A percentile compares a stretch with the other conserved stretches of the same genome.
Evolutionary conservation across 345 rosid species (phyloP).

Genomic region (Lepidium aucheri): DNA sequence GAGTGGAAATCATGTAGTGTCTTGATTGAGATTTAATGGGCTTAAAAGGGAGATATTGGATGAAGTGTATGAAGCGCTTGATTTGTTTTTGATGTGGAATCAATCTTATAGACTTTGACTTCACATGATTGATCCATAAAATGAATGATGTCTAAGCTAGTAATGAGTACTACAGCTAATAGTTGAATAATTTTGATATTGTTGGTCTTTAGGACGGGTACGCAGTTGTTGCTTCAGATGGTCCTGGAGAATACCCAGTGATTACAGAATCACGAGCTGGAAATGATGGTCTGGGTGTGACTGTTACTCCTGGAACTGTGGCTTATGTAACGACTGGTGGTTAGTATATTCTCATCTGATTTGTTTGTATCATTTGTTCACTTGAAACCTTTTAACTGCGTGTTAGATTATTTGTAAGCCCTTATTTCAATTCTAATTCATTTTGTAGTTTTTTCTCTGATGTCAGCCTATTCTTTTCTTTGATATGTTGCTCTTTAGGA

Average conservation of each 20-base stretch:
- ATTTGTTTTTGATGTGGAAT: background rate
- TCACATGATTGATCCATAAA: background rate
- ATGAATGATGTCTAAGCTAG: background rate
- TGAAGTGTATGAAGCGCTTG: background rate
- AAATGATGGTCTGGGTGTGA: slow-evolving; percentile 78
- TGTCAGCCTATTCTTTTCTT: background rate
- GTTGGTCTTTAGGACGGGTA: slow-evolving; percentile 67
- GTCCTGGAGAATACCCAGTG: slow-evolving; percentile 85
- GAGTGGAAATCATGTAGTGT: background rate
- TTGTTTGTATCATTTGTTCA: background rate
- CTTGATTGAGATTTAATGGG: background rate
- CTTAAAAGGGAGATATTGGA: background rate
- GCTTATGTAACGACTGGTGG: slow-evolving; percentile 99
- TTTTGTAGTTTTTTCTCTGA: background rate
- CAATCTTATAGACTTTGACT: background rate
- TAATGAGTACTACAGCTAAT: background rate
- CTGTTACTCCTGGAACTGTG: slow-evolving; percentile 79
- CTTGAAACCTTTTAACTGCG: background rate
- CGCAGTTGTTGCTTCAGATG: slow-evolving; percentile 90
- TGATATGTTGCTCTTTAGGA: slow-evolving; percentile 35
- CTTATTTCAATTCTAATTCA: background rate
- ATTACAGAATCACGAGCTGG: slow-evolving; percentile 96
- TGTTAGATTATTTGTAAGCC: background rate
- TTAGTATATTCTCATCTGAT: slow-evolving; percentile 14
- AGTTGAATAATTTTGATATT: background rate